Percentiles rank a stretch among this genome's conserved stretches.
phyloP scores from a whole-genome alignment of 345 rosid genomes.

The Pistacia atlantica region DNA sequence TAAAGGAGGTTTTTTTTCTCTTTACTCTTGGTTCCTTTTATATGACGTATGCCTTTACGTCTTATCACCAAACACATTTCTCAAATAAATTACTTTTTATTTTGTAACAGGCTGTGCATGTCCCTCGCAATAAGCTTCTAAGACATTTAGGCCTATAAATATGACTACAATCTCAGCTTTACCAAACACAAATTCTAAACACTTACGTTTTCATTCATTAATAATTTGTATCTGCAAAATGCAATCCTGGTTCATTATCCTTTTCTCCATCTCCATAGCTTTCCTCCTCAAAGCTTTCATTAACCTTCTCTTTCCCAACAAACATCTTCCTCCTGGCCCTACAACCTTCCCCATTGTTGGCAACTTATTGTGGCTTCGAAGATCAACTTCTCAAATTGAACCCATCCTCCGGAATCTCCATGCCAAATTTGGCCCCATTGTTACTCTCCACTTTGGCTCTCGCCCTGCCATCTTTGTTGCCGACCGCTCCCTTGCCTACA shows the following conservation, averaged over 20 bases:
- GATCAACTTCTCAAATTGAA: conserved; percentile 8
- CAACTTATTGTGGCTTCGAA: conserved; percentile 11
- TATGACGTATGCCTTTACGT: no score
- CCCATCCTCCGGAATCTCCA: conserved; percentile 15
- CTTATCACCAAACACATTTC: no score
- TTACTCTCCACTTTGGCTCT: conserved; percentile 18
- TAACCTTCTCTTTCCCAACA: conserved; percentile 7
- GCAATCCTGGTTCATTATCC: conserved; percentile 17
- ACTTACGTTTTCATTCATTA: no score
- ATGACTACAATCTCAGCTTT: background rate
- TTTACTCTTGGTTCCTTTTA: background rate
- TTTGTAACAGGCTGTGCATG: no score
- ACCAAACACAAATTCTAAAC: no score
- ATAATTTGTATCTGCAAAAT: background rate
- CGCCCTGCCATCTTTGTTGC: conserved; percentile 23
- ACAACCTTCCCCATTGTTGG: conserved; percentile 14
- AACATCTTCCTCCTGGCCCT: conserved; percentile 31
- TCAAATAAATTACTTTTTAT: no score
- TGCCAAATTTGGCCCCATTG: conserved; percentile 20
- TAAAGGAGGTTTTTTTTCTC: no score
- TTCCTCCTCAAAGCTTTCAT: conserved; percentile 9
- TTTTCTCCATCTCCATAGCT: conserved; percentile 1
- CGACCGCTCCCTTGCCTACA: conserved; percentile 24
- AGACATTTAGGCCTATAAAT: no score
- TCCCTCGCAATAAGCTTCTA: no score